Evolutionary conservation across 116 monocot genomes (phyloP), one percentile per base, ranked within the genome.

Genomic region (Phalaenopsis hybrid): DNA sequence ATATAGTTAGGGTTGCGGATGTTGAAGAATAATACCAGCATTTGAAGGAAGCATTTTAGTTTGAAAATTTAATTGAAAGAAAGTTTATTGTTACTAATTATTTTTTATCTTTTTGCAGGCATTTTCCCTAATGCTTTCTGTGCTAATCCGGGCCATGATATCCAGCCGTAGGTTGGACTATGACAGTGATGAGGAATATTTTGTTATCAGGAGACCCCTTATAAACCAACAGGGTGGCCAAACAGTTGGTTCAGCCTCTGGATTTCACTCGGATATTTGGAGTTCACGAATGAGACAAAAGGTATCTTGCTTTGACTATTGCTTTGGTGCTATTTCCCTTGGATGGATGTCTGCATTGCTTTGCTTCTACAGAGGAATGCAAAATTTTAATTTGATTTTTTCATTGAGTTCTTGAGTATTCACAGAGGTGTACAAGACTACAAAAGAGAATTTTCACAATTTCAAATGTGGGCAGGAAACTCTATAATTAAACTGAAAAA

Each of bases 111-210:
- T 2, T 68, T 6, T 85, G 41, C 77, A 96, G 96, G 90, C 84
- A 59, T 59, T 96, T 3, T 90, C 94, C 45, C 88, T 96, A 78
- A 74, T 96, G 8, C 79, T 96, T 31, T 88, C 96, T 74, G 50
- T 92, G 77, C 48, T 89, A 76, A 58, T 96, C 55, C 87, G 90
- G 55, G 79, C 83, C 46, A 87, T 90, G 87, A 48, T 89, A 81
- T 82, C 92, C 48, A 72, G 34, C 12, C 84, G 79, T 65, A 83
- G 83, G 20, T 52, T 76, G 12, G 88, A 89, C 69, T 90, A 83
- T 74, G 94, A 96, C 69, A 96, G 94, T 67, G 96, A 96, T 85
- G 94, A 94, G 48, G 93, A 96, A 81, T 86, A 89, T 84, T 61
- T 86, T 70, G 85, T 88, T 17, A 78, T 89, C 74, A 89, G 90